These are phyloP conservation scores for Colletotrichum horii DNA, from an alignment of 2,329 filamentous ascomycete genomes.

Conservation along the genomic window DNA sequence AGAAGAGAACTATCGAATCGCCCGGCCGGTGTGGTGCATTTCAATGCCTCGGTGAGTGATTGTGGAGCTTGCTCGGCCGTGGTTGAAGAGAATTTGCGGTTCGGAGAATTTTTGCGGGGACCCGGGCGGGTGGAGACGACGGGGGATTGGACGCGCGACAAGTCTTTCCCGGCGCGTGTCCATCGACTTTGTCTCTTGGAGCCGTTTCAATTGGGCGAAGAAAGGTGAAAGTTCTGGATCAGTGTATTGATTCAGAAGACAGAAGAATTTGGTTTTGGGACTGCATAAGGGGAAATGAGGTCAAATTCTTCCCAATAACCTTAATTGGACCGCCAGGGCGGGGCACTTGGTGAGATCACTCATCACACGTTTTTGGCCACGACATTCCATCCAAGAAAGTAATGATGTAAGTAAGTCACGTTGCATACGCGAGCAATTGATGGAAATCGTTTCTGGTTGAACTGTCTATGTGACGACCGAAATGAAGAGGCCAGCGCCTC, in stretches of 20 bases:
- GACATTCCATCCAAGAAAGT: not conserved
- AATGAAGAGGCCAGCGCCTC: not conserved
- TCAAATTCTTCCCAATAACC: not conserved
- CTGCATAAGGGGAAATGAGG: not conserved
- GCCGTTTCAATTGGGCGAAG: not conserved
- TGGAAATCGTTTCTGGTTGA: not conserved
- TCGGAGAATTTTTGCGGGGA: conserved; percentile 12
- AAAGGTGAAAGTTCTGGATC: not conserved
- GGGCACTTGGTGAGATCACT: not conserved
- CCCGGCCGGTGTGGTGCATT: not conserved
- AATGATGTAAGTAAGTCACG: not conserved
- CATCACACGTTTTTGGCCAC: not conserved
- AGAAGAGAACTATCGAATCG: not conserved
- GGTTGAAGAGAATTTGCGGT: conserved; percentile 11
- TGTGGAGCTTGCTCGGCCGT: not conserved
- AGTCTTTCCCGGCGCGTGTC: not conserved
- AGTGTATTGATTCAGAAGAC: not conserved
- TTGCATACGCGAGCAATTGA: not conserved
- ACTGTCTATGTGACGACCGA: not conserved
- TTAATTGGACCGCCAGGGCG: not conserved
- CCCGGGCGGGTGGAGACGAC: not conserved
- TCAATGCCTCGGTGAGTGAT: not conserved
- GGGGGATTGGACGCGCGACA: not conserved
- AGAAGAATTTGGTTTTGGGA: not conserved
- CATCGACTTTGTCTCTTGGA: not conserved